These are phyloP conservation scores for Russula griseocarnosa DNA, from an alignment of 768 basidiomycete species.

Conservation along the genomic window DNA sequence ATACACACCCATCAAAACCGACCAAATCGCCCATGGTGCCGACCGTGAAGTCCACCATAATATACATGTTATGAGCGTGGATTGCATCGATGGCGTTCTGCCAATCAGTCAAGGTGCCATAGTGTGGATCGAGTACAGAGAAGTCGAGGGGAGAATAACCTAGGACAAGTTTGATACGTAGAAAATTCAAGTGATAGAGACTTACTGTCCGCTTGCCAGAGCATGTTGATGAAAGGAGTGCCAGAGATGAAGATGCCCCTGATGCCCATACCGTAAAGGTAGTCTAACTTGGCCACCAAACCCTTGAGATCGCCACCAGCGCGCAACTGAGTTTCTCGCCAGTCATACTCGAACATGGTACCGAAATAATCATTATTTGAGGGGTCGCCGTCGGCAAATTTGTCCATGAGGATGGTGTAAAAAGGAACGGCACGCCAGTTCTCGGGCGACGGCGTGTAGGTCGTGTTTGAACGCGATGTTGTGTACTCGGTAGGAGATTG, in stretches of 20 bases:
- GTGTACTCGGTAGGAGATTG: slow-evolving; percentile 61
- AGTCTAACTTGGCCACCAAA: slow-evolving; percentile 70
- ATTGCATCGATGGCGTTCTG: slow-evolving; percentile 65
- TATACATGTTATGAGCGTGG: slow-evolving; percentile 81
- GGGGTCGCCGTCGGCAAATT: slow-evolving; percentile 92
- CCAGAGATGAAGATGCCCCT: slow-evolving; percentile 86
- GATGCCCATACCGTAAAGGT: slow-evolving; percentile 86
- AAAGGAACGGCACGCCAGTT: slow-evolving; percentile 85
- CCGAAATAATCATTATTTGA: slow-evolving; percentile 87
- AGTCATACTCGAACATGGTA: slow-evolving; percentile 77
- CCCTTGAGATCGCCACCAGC: slow-evolving; percentile 88
- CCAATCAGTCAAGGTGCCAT: slow-evolving; percentile 85
- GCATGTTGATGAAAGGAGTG: slow-evolving; percentile 90
- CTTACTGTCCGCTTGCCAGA: slow-evolving; percentile 96
- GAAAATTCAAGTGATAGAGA: slow-evolving; percentile 26
- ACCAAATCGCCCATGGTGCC: slow-evolving; percentile 88
- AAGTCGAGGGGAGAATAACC: slow-evolving; percentile 95
- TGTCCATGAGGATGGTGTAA: slow-evolving; percentile 84
- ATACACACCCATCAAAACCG: slow-evolving; percentile 74
- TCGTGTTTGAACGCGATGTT: slow-evolving; percentile 55
- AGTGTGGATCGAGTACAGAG: slow-evolving; percentile 86
- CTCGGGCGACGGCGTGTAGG: slow-evolving; percentile 70
- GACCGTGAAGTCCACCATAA: slow-evolving; percentile 92
- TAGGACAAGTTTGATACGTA: slow-evolving; percentile 33
- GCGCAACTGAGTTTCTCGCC: slow-evolving; percentile 83